Evolutionary conservation across 176 grass and related monocot genomes (phyloP).

Genomic region (Elaeis guineensis): DNA sequence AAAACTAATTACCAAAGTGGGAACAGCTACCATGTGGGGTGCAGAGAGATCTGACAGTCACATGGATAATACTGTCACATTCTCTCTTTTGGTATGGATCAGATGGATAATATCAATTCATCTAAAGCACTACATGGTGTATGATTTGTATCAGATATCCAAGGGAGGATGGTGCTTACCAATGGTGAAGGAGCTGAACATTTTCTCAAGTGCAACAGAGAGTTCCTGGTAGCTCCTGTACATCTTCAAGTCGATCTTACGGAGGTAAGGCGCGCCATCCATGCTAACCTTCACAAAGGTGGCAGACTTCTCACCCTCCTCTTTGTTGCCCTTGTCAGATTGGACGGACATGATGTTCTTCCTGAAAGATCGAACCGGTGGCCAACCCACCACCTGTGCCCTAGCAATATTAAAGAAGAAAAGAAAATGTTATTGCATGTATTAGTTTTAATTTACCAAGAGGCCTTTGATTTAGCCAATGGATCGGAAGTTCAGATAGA

Average conservation of each 20-base stretch:
- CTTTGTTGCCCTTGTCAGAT: slow-evolving; percentile 30
- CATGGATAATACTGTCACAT: too few species aligned
- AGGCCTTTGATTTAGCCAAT: too few species aligned
- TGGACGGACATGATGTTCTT: slow-evolving; percentile 34
- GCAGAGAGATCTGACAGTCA: too few species aligned
- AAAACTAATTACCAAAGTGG: too few species aligned
- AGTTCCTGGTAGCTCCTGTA: slow-evolving; percentile 35
- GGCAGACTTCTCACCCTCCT: slow-evolving; percentile 19
- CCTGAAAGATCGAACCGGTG: slow-evolving; percentile 31
- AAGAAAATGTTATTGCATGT: too few species aligned
- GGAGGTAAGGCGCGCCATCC: slow-evolving; percentile 37
- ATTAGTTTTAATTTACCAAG: too few species aligned
- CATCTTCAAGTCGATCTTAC: slow-evolving; percentile 37
- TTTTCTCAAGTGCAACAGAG: slow-evolving; percentile 24
- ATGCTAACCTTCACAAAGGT: slow-evolving; percentile 42
- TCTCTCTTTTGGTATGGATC: too few species aligned
- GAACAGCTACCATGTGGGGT: too few species aligned
- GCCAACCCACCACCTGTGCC: slow-evolving; percentile 44
- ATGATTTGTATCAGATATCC: too few species aligned
- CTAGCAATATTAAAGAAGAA: neutral
- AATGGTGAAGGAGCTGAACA: slow-evolving; percentile 31
- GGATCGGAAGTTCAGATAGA: too few species aligned
- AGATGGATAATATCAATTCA: too few species aligned
- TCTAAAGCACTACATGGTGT: too few species aligned
- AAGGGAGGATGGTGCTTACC: slow-evolving; percentile 8